Evolutionary conservation across 768 basidiomycete genomes (phyloP).

Genomic region (Collybia nuda): DNA sequence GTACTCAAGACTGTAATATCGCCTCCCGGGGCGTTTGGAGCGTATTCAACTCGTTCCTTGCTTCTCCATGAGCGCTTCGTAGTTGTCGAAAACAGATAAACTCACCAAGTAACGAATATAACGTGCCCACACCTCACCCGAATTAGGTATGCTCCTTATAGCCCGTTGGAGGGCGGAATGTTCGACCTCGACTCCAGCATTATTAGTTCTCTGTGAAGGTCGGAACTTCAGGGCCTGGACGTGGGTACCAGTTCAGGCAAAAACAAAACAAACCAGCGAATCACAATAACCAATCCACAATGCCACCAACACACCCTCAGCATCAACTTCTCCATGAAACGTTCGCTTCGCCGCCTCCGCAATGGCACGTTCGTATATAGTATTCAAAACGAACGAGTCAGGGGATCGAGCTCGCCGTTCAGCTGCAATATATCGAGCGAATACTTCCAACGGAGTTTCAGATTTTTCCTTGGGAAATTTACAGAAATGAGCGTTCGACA

Average conservation of each 20-base stretch:
- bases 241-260: no score
- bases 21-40: constrained; percentile 27
- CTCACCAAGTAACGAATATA: constrained; percentile 73
- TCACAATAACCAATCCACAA: constrained; percentile 81
- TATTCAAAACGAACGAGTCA: constrained; percentile 53
- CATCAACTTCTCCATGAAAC: constrained; percentile 51
- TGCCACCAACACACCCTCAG: constrained; percentile 55
- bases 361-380: constrained; percentile 74
- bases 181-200: constrained; percentile 41
- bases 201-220: constrained; percentile 42
- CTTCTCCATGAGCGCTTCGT: constrained; percentile 1
- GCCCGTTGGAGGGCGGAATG: constrained; percentile 52
- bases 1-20: constrained; percentile 29
- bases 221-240: no score
- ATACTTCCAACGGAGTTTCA: constrained; percentile 53
- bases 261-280: constrained; percentile 50
- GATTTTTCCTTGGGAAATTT: constrained; percentile 28
- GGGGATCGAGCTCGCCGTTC: constrained; percentile 64
- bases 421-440: constrained; percentile 58
- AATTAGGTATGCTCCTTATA: constrained; percentile 69
- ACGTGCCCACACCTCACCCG: constrained; percentile 76
- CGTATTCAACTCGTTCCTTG: constrained; percentile 45
- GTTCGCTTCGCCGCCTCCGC: constrained; percentile 64
- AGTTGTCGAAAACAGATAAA: background rate
- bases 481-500: background rate